Conservation (phyloP, 192 early-diverging fungal species). For the Dissophora globulifera region DNA sequence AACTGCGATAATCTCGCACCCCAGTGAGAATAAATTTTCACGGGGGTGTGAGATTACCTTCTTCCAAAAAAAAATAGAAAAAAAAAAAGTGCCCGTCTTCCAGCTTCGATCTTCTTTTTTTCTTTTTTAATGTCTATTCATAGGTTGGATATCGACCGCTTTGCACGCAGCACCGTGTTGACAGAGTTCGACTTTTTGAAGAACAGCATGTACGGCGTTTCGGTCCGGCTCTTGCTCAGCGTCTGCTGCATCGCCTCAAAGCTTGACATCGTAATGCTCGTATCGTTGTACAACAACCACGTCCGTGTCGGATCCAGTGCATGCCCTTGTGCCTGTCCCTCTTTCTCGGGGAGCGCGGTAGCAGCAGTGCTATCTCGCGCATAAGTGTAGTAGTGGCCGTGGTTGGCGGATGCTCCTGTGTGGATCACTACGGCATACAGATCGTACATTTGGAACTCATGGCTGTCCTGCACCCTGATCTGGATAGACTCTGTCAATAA, state of each 20-base stretch:
- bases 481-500: conserved; percentile 13
- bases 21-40: too few species aligned
- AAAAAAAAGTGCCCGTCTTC: background rate
- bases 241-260: conserved; percentile 40
- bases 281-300: conserved; percentile 57
- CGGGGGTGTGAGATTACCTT: too few species aligned
- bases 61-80: too few species aligned
- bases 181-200: conserved; percentile 17
- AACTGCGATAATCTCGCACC: too few species aligned
- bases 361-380: conserved; percentile 40
- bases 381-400: conserved; percentile 65
- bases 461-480: conserved; percentile 18
- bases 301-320: background rate
- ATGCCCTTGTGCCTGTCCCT: background rate
- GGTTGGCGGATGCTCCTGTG: conserved; percentile 56
- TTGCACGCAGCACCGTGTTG: background rate
- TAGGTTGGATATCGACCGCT: conserved; percentile 16
- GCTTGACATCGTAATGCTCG: conserved; percentile 27
- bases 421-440: conserved; percentile 61
- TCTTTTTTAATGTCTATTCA: background rate
- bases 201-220: conserved; percentile 62
- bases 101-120: background rate
- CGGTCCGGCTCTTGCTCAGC: conserved; percentile 31
- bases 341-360: background rate
- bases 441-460: conserved; percentile 30